Conservation (phyloP, 2,329 filamentous ascomycete genomes). For the Cladophialophora bantiana region DNA sequence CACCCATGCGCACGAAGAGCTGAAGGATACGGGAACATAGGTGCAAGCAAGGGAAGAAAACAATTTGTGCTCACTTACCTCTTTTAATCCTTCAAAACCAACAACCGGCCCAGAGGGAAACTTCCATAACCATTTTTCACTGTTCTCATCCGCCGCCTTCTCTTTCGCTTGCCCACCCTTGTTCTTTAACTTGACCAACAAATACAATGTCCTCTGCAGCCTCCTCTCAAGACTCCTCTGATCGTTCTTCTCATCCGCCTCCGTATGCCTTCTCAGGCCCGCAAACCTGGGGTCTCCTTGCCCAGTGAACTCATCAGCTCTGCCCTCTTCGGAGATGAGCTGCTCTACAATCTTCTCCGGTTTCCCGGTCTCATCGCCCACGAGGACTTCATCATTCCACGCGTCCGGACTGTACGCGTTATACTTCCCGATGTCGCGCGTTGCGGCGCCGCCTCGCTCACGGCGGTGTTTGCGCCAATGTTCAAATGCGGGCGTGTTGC, state of each 20-base stretch:
- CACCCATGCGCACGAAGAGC: background rate
- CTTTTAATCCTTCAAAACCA: constrained; percentile 83
- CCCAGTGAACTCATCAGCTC: constrained; percentile 56
- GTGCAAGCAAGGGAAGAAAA: background rate
- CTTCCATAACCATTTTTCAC: constrained; percentile 66
- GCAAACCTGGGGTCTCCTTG: constrained; percentile 73
- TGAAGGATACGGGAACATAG: background rate
- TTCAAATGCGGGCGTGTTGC: constrained; percentile 79
- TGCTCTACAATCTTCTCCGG: constrained; percentile 73
- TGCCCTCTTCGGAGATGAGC: constrained; percentile 74
- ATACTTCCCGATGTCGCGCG: constrained; percentile 86
- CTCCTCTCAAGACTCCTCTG: constrained; percentile 77
- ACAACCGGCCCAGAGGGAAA: constrained; percentile 78
- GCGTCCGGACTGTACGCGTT: constrained; percentile 73
- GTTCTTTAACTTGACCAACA: constrained; percentile 74
- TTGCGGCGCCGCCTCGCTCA: constrained; percentile 74
- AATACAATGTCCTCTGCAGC: constrained; percentile 82
- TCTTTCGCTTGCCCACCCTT: constrained; percentile 34
- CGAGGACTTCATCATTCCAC: constrained; percentile 90
- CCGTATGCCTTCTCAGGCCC: constrained; percentile 66
- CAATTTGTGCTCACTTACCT: constrained; percentile 64
- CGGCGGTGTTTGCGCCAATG: constrained; percentile 89
- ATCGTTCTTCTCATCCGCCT: constrained; percentile 80
- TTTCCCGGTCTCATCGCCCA: constrained; percentile 72
- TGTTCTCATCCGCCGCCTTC: constrained; percentile 20